Conservation (phyloP, 1,284 basidiomycete species). For the Somion occarium region DNA sequence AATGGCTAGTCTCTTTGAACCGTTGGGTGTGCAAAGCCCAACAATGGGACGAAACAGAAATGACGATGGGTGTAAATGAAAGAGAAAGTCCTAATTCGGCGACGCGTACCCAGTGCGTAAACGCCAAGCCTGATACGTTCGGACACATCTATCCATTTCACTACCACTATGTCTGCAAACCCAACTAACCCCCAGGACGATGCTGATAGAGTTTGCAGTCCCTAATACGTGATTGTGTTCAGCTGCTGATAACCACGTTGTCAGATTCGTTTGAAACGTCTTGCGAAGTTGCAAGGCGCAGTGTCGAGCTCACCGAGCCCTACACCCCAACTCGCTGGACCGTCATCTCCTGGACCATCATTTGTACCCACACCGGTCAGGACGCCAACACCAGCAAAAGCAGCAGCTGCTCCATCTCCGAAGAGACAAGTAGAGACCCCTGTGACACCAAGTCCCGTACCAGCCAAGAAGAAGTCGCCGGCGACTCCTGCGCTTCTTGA, state of each 20-base stretch:
- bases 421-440: constrained; percentile 29
- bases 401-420: constrained; percentile 12
- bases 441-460: constrained; percentile 24
- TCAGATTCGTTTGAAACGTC: constrained; percentile 84
- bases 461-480: constrained; percentile 44
- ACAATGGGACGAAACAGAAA: neutral
- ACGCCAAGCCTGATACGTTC: neutral
- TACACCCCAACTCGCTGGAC: constrained; percentile 29
- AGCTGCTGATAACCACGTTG: constrained; percentile 8
- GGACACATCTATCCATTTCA: neutral
- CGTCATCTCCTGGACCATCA: constrained; percentile 23
- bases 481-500: constrained; percentile 45
- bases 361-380: constrained; percentile 15
- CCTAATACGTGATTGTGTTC: neutral
- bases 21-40: too few species aligned
- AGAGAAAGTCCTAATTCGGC: neutral
- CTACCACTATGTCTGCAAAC: constrained; percentile 39
- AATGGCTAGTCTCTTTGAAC: too few species aligned
- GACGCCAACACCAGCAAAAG: constrained; percentile 16
- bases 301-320: constrained; percentile 30
- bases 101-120: neutral
- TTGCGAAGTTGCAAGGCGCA: constrained; percentile 66
- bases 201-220: constrained; percentile 61
- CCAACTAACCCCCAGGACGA: constrained; percentile 64
- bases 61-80: neutral